Percentiles rank a stretch among this genome's conserved stretches.
Evolutionary conservation across 1,284 basidiomycete genomes (phyloP).

Genomic region (Moesziomyces sp.): DNA sequence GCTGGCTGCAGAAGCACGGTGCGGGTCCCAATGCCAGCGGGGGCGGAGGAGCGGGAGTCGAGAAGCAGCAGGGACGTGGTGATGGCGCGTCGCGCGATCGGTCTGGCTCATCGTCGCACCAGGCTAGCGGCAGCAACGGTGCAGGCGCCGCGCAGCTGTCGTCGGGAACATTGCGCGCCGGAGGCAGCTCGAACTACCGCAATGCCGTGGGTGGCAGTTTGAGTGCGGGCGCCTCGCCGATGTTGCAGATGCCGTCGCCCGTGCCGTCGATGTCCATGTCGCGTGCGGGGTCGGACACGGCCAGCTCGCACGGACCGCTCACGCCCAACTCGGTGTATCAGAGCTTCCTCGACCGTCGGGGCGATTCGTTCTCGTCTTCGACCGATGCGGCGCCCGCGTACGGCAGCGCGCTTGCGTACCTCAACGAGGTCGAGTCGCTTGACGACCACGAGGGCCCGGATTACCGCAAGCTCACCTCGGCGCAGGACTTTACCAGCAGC

Average conservation of each 20-base stretch:
- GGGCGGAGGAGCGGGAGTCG: slow-evolving; percentile 25
- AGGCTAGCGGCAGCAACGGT: slow-evolving; percentile 24
- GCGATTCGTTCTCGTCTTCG: slow-evolving; percentile 37
- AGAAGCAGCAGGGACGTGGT: slow-evolving; percentile 29
- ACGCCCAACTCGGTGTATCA: slow-evolving; percentile 45
- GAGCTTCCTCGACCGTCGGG: slow-evolving; percentile 42
- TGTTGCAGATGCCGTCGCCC: slow-evolving; percentile 39
- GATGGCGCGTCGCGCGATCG: slow-evolving; percentile 34
- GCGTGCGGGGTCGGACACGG: slow-evolving; percentile 39
- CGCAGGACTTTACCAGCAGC: slow-evolving; percentile 15
- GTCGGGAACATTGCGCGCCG: slow-evolving; percentile 11
- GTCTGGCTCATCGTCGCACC: slow-evolving; percentile 27
- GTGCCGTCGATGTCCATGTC: slow-evolving; percentile 42
- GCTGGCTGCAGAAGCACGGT: slow-evolving; percentile 53
- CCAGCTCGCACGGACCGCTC: slow-evolving; percentile 43
- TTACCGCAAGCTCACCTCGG: slow-evolving; percentile 12
- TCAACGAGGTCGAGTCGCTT: slow-evolving; percentile 26
- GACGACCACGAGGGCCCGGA: slow-evolving; percentile 10
- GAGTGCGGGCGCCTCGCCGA: slow-evolving; percentile 18
- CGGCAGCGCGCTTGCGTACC: slow-evolving; percentile 19
- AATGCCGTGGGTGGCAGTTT: slow-evolving; percentile 11
- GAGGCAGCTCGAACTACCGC: slow-evolving; percentile 15
- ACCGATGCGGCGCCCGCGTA: slow-evolving; percentile 6
- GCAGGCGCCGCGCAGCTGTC: slow-evolving; percentile 10
- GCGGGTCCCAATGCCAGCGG: slow-evolving; percentile 17